These are phyloP conservation scores for Termitomyces sp. DNA, from an alignment of 768 basidiomycete genomes.

Conservation along the genomic window DNA sequence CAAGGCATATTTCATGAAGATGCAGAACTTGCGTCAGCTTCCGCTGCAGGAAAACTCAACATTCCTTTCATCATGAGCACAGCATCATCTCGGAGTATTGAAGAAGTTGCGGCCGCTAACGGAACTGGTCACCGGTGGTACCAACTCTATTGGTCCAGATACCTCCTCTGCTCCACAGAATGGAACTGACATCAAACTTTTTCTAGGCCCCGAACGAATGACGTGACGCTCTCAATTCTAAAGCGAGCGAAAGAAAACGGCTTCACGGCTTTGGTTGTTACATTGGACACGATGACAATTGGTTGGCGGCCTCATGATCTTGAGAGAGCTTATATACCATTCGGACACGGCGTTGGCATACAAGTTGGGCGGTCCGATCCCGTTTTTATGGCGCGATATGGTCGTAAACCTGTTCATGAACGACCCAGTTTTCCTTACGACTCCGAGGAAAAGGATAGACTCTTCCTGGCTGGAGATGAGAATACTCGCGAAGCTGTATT, in stretches of 20 bases:
- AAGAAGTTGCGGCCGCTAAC: constrained; percentile 68
- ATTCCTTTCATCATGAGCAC: constrained; percentile 75
- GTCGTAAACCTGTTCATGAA: constrained; percentile 38
- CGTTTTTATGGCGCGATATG: constrained; percentile 62
- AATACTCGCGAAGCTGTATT: constrained; percentile 29
- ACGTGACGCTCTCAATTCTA: constrained; percentile 60
- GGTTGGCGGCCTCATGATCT: constrained; percentile 80
- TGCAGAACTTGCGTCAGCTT: constrained; percentile 66
- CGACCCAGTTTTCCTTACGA: constrained; percentile 56
- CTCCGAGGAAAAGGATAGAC: constrained; percentile 36
- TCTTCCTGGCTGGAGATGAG: constrained; percentile 40
- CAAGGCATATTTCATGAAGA: constrained; percentile 69
- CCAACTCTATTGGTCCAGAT: constrained; percentile 69
- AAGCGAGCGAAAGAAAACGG: constrained; percentile 59
- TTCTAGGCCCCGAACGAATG: constrained; percentile 54
- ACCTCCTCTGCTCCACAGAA: not conserved
- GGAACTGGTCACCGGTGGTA: constrained; percentile 70
- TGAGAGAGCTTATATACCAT: constrained; percentile 58
- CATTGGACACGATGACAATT: constrained; percentile 66
- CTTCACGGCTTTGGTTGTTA: constrained; percentile 70
- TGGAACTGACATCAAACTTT: not conserved
- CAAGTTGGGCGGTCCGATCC: constrained; percentile 73
- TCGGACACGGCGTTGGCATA: constrained; percentile 55
- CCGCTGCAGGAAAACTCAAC: constrained; percentile 54
- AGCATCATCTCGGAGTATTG: constrained; percentile 66